Conservation (phyloP, 2,329 filamentous ascomycete species). For the Metarhizium sp. region DNA sequence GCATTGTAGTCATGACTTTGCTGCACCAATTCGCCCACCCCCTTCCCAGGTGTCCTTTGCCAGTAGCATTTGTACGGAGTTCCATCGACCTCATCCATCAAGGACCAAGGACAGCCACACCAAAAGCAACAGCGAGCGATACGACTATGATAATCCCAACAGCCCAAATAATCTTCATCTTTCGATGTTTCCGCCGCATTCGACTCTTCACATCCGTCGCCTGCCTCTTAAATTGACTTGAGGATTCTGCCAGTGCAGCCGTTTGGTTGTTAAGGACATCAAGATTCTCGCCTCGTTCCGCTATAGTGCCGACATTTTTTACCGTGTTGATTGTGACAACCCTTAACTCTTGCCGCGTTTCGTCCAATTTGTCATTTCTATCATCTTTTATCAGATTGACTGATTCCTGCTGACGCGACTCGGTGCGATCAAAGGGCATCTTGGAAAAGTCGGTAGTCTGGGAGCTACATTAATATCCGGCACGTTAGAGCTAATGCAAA, state of each 20-base stretch:
- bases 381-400: constrained; percentile 70
- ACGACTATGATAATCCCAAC: constrained; percentile 59
- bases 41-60: neutral
- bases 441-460: constrained; percentile 82
- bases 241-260: too few species aligned
- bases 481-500: neutral
- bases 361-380: constrained; percentile 71
- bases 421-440: constrained; percentile 43
- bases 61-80: too few species aligned
- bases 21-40: neutral
- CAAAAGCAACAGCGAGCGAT: constrained; percentile 24
- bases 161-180: constrained; percentile 78
- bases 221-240: too few species aligned
- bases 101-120: too few species aligned
- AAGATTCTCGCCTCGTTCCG: constrained; percentile 87
- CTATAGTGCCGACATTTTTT: constrained; percentile 81
- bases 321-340: constrained; percentile 91
- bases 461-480: constrained; percentile 44
- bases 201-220: constrained; percentile 48
- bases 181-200: constrained; percentile 99
- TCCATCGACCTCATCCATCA: too few species aligned
- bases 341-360: constrained; percentile 83
- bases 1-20: neutral
- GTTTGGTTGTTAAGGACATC: constrained; percentile 96
- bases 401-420: too few species aligned